Evolutionary conservation across 371 early-diverging fungal species (phyloP), one percentile per base, ranked within the genome.

Genomic region (Haplosporangium sp.): DNA sequence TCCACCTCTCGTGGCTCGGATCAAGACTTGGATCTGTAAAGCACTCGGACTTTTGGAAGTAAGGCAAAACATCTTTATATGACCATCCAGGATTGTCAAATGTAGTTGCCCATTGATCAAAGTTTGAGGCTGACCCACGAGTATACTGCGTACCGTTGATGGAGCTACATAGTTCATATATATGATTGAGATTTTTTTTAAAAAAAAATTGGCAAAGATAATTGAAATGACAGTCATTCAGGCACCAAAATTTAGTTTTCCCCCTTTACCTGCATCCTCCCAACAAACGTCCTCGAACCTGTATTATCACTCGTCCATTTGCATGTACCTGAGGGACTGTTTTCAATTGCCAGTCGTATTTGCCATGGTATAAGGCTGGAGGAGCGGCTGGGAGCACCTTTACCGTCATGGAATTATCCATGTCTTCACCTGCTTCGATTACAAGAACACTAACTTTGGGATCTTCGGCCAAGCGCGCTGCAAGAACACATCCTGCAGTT

Each of bases 61-160:
- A 74, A 3, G 64, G 68, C 27, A 74, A 34, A 15, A 53, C 39
- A 15, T 61, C 60, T 10, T 64, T 42, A 35, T 74, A 74, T 4
- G 37, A 58, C 74, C 74, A 74, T 2, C 69, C 74, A 15, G 56
- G 60, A 47, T 64, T 69, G 1, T 55, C 69, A 35, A 69, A 52
- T n/a, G 59, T 40, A 15, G 44, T 40, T 3, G 47, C 72, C 74
- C 74, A 74, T 52, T 39, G 50, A n/a, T 74, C 60, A 35, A 50
- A 74, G 40, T 74, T 65, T 2, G 69, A 68, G 47, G 19, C 44
- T 9, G 79, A 55, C n/a, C 86, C 84, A 1, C 86, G 82, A 19
- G 68, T 71, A 66, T 83, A 85, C 34, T 71, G 37, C 74, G 81
- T 73, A 44, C 71, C 77, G 56, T 85, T 85, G 35, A 77, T 74